Conservation (phyloP, 164 flowering plant species). For the Litsea cubeba region DNA sequence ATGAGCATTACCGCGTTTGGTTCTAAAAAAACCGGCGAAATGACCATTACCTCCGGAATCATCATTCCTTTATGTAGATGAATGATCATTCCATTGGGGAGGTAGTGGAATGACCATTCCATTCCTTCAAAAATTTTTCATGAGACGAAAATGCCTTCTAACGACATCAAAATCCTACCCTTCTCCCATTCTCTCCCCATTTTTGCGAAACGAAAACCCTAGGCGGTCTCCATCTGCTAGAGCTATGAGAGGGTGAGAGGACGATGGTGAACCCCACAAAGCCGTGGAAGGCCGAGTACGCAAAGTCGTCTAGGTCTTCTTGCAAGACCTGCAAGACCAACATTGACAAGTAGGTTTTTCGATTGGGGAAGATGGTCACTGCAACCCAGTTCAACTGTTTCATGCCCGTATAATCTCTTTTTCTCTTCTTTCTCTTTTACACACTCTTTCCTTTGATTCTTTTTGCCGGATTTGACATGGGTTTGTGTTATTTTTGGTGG, state of each 20-base stretch:
- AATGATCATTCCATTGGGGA: no score
- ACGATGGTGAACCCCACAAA: constrained; percentile 68
- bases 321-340: constrained; percentile 75
- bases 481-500: background rate
- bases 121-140: no score
- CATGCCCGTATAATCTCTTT: constrained; percentile 63
- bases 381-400: constrained; percentile 84
- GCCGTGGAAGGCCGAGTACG: constrained; percentile 97
- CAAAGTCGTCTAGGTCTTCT: constrained; percentile 80
- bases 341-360: constrained; percentile 61
- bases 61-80: no score
- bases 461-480: background rate
- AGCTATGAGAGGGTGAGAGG: background rate
- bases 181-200: no score
- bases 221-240: background rate
- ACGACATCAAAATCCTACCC: no score
- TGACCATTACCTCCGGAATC: no score
- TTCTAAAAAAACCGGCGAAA: no score
- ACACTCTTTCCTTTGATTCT: background rate
- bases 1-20: no score
- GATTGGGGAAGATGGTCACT: constrained; percentile 91
- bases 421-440: background rate
- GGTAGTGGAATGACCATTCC: no score
- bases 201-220: no score
- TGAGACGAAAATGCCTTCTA: no score